Conservation (phyloP, 129 eudicot species). For the Sambucus nigra region DNA sequence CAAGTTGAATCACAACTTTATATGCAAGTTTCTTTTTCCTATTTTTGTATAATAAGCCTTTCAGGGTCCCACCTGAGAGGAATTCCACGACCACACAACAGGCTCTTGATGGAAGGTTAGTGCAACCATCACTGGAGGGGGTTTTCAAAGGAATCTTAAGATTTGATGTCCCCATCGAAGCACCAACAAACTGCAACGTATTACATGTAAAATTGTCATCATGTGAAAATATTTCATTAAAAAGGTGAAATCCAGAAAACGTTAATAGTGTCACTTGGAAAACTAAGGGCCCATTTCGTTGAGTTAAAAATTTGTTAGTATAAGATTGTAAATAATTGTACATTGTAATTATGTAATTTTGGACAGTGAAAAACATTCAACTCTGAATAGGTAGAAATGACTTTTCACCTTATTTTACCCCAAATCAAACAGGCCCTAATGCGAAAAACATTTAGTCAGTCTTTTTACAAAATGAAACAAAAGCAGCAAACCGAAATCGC, state of each 20-base stretch:
- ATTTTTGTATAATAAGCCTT: constrained; percentile 49
- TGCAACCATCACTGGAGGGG: constrained; percentile 33
- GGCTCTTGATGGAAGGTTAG: constrained; percentile 65
- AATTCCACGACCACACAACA: constrained; percentile 89
- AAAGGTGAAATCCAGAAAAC: too few relatives aligned
- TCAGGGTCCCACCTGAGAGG: constrained; percentile 71
- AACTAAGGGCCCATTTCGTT: too few relatives aligned
- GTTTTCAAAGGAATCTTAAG: constrained; percentile 63
- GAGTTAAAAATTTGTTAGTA: too few relatives aligned
- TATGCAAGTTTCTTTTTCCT: constrained; percentile 76
- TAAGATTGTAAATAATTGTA: too few relatives aligned
- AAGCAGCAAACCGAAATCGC: neutral
- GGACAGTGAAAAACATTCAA: too few relatives aligned
- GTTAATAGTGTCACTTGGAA: too few relatives aligned
- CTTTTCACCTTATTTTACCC: too few relatives aligned
- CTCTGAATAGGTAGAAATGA: too few relatives aligned
- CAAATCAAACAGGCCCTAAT: too few relatives aligned
- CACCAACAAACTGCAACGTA: constrained; percentile 78
- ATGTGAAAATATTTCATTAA: neutral
- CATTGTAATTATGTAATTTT: too few relatives aligned
- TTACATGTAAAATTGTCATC: neutral
- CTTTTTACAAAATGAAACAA: neutral
- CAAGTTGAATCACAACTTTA: constrained; percentile 73
- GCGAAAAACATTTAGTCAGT: too few relatives aligned
- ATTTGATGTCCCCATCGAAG: constrained; percentile 93